These are phyloP conservation scores for Paecilomyces dactylethromorphus DNA, from an alignment of 2,329 filamentous ascomycete species.

Conservation along the genomic window DNA sequence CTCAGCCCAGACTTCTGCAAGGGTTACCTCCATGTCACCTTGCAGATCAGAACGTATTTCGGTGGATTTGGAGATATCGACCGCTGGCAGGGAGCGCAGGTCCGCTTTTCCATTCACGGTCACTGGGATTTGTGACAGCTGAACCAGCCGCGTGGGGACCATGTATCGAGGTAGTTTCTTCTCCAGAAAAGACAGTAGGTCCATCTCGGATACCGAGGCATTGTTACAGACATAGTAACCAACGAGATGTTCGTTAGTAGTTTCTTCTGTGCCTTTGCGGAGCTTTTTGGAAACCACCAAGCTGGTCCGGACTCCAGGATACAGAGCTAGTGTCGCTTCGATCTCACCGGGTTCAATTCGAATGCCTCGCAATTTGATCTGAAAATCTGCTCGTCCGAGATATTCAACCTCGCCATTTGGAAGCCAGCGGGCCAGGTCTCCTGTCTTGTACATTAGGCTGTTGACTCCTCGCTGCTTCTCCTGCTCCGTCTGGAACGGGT, in stretches of 20 bases:
- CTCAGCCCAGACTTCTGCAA: background rate
- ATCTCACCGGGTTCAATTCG: constrained; percentile 49
- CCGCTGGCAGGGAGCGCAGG: background rate
- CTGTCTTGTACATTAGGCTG: constrained; percentile 12
- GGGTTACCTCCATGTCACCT: background rate
- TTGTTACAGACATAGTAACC: background rate
- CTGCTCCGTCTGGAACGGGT: background rate
- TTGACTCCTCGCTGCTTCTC: background rate
- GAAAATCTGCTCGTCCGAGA: constrained; percentile 53
- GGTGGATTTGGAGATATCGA: background rate
- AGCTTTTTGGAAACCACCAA: background rate
- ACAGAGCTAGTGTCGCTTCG: background rate
- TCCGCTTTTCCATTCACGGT: constrained; percentile 7
- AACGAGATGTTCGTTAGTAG: background rate
- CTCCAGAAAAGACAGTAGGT: background rate
- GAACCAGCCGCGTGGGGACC: constrained; percentile 4
- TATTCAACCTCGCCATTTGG: constrained; percentile 12
- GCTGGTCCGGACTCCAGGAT: background rate
- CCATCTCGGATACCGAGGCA: background rate
- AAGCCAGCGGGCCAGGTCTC: constrained; percentile 13
- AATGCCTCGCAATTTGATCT: constrained; percentile 57
- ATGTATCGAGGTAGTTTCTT: constrained; percentile 8
- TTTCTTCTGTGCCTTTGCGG: background rate
- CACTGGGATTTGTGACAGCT: constrained; percentile 3
- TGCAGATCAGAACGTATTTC: background rate